Percentiles rank a stretch among this genome's conserved stretches.
Conservation (phyloP, 2,329 filamentous ascomycete genomes). For the Penicillium sp. region DNA sequence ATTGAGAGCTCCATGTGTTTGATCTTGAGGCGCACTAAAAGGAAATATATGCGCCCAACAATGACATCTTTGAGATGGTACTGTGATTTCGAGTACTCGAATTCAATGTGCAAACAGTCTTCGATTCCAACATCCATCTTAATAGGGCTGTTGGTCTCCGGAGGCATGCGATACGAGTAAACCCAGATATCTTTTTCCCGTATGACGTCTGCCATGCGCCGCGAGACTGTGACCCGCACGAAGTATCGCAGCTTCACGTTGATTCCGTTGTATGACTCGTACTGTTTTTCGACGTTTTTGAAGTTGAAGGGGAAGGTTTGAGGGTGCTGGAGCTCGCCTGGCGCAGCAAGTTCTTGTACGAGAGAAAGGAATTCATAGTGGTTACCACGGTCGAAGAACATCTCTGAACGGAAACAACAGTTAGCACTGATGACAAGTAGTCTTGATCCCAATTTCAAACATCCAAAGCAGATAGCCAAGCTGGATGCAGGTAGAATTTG, state of each 20-base stretch:
- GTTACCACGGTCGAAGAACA: constrained; percentile 99
- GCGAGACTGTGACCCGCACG: constrained; percentile 90
- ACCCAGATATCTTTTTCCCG: constrained; percentile 99
- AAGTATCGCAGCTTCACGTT: constrained; percentile 99
- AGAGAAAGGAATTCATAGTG: constrained; percentile 98
- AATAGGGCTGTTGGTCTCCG: constrained; percentile 96
- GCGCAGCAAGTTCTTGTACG: constrained; percentile 92
- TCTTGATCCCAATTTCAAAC: background rate
- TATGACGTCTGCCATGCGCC: constrained; percentile 96
- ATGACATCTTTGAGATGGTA: constrained; percentile 99
- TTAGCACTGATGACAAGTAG: background rate
- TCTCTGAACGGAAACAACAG: constrained; percentile 58
- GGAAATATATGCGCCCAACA: constrained; percentile 95
- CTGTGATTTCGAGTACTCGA: constrained; percentile 98
- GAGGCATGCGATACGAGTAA: constrained; percentile 95
- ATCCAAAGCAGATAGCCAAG: background rate
- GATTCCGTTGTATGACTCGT: constrained; percentile 99
- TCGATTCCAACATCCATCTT: constrained; percentile 99
- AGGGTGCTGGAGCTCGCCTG: constrained; percentile 95
- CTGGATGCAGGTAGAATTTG: background rate
- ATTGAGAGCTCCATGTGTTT: constrained; percentile 99
- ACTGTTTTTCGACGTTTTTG: constrained; percentile 99
- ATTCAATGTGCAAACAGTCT: constrained; percentile 98
- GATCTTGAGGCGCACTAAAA: constrained; percentile 95
- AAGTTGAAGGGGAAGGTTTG: constrained; percentile 99